Evolutionary conservation across 257 asterid species (phyloP).

Genomic region (Verbascum thapsus): DNA sequence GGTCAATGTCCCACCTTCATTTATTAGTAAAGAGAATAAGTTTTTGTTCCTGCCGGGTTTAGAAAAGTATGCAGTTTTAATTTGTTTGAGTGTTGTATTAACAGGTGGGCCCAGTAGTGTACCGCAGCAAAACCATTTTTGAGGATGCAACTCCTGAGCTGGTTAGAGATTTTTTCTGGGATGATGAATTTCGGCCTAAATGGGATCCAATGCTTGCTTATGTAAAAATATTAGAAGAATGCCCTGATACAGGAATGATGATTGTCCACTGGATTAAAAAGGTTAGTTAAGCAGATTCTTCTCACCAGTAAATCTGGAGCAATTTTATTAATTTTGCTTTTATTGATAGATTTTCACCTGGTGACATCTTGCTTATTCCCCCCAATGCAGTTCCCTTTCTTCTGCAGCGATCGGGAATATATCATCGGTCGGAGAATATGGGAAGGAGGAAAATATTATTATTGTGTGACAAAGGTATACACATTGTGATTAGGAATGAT

Average conservation of each 20-base stretch:
- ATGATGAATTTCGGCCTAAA: slow-evolving; percentile 83
- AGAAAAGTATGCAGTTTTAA: background rate
- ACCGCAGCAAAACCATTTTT: slow-evolving; percentile 55
- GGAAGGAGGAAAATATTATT: slow-evolving; percentile 58
- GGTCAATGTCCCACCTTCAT: no score
- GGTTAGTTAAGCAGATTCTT: slow-evolving; percentile 36
- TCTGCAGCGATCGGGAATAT: slow-evolving; percentile 76
- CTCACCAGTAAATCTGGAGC: background rate
- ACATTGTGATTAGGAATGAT: background rate
- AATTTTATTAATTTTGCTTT: background rate
- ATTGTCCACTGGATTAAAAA: slow-evolving; percentile 65
- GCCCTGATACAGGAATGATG: slow-evolving; percentile 67
- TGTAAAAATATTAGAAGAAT: slow-evolving; percentile 71
- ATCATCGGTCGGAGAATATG: slow-evolving; percentile 65
- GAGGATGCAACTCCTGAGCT: slow-evolving; percentile 87
- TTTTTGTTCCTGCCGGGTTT: no score
- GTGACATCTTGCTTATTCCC: slow-evolving; percentile 14
- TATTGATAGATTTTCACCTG: slow-evolving; percentile 7
- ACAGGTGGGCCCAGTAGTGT: slow-evolving; percentile 48
- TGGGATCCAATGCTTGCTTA: slow-evolving; percentile 89
- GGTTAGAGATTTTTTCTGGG: slow-evolving; percentile 95
- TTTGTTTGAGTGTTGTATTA: slow-evolving; percentile 21
- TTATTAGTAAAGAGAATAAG: no score
- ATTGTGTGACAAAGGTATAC: slow-evolving; percentile 61
- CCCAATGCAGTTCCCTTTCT: slow-evolving; percentile 62